Conservation (phyloP, 306 rosid genomes). For the Pterocarpus macrocarpus region DNA sequence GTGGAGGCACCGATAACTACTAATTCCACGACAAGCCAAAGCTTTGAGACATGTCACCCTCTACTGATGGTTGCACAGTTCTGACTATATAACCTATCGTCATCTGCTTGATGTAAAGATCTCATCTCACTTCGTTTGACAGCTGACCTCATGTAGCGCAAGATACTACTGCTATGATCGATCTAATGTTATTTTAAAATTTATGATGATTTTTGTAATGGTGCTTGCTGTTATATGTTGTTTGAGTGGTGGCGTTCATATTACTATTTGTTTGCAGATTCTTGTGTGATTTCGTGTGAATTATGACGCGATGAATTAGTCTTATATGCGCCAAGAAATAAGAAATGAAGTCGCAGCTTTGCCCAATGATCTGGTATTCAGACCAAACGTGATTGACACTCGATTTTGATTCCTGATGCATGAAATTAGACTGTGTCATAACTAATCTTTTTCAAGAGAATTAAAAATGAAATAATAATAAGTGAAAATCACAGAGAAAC, state of each 20-base stretch:
- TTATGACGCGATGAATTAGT: neutral
- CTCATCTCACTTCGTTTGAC: conserved; percentile 49
- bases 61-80: conserved; percentile 61
- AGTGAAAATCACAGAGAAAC: too few relatives aligned
- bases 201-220: conserved; percentile 17
- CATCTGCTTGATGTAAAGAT: conserved; percentile 46
- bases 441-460: neutral
- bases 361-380: neutral
- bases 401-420: neutral
- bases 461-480: neutral
- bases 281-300: conserved; percentile 31
- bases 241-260: conserved; percentile 23
- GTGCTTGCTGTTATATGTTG: conserved; percentile 26
- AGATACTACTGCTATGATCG: conserved; percentile 9
- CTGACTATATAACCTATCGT: conserved; percentile 48
- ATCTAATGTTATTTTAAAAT: conserved; percentile 43
- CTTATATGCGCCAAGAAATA: neutral
- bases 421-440: neutral
- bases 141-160: conserved; percentile 52
- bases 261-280: conserved; percentile 41
- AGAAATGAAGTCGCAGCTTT: conserved; percentile 10
- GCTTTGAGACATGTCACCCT: conserved; percentile 49
- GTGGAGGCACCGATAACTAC: conserved; percentile 58
- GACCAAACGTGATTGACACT: too few relatives aligned
- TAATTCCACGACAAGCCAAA: conserved; percentile 54